Evolutionary conservation across 352 stramenopile species (phyloP).

Genomic region (Globisporangium echinulatum): DNA sequence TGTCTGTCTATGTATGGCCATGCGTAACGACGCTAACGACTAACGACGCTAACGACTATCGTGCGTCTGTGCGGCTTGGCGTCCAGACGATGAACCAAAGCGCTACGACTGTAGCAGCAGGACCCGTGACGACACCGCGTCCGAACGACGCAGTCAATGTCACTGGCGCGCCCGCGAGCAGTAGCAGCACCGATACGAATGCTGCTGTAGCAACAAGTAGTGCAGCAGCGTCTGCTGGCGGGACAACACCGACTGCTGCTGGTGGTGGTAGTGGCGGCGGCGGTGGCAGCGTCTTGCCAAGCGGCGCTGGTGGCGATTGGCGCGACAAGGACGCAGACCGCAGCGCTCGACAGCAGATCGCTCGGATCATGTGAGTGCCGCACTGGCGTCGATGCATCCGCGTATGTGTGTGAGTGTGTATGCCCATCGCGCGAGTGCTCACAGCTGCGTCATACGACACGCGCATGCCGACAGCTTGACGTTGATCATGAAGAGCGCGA

Average conservation of each 20-base stretch:
- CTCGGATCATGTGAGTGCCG: constrained; percentile 76
- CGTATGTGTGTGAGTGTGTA: no score
- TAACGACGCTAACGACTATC: background rate
- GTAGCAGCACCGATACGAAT: constrained; percentile 5
- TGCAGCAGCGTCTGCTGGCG: background rate
- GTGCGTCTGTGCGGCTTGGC: background rate
- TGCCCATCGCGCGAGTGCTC: no score
- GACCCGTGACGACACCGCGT: constrained; percentile 1
- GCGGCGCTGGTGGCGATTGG: constrained; percentile 41
- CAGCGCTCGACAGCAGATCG: constrained; percentile 78
- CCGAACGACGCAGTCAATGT: constrained; percentile 11
- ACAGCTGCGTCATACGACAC: no score
- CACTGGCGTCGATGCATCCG: no score
- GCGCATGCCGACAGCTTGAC: constrained; percentile 44
- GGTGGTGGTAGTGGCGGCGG: constrained; percentile 17
- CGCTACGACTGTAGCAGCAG: constrained; percentile 1
- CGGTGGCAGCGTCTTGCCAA: constrained; percentile 1
- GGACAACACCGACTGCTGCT: background rate
- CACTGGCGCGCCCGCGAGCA: constrained; percentile 8
- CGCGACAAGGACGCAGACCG: constrained; percentile 81
- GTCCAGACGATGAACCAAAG: constrained; percentile 10
- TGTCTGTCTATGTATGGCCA: background rate
- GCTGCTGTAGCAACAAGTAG: constrained; percentile 7
- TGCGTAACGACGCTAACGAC: no score
- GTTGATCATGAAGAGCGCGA: constrained; percentile 87